phyloP scores from a whole-genome alignment of 2,329 filamentous ascomycete genomes.

The Ambrosiella beaveri region DNA sequence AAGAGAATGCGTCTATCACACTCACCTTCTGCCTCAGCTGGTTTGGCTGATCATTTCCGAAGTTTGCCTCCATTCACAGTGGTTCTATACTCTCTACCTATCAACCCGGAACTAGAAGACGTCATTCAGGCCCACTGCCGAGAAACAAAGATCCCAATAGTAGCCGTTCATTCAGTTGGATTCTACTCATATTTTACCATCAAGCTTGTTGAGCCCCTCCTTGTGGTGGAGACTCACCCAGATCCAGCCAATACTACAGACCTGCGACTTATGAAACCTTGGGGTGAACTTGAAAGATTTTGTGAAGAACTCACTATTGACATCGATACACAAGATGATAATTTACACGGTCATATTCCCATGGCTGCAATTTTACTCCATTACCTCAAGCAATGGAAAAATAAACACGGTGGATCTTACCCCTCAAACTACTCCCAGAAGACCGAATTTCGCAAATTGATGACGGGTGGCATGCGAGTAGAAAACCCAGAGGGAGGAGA shows the following conservation, averaged over 20 bases:
- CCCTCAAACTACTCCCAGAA: slow-evolving; percentile 75
- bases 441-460: slow-evolving; percentile 55
- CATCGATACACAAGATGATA: slow-evolving; percentile 52
- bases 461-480: slow-evolving; percentile 50
- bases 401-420: slow-evolving; percentile 44
- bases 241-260: slow-evolving; percentile 73
- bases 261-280: slow-evolving; percentile 66
- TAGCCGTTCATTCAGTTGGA: slow-evolving; percentile 75
- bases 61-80: slow-evolving; percentile 30
- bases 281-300: slow-evolving; percentile 62
- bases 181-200: slow-evolving; percentile 87
- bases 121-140: slow-evolving; percentile 30
- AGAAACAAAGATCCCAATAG: slow-evolving; percentile 49
- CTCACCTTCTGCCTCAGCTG: slow-evolving; percentile 15
- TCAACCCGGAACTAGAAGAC: slow-evolving; percentile 26
- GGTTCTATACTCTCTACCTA: slow-evolving; percentile 37
- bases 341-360: slow-evolving; percentile 82
- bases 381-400: slow-evolving; percentile 68
- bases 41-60: slow-evolving; percentile 24
- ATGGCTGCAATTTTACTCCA: slow-evolving; percentile 70
- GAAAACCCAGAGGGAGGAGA: slow-evolving; percentile 72
- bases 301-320: slow-evolving; percentile 47
- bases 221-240: slow-evolving; percentile 90
- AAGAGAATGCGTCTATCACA: slow-evolving; percentile 10
- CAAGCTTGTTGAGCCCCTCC: slow-evolving; percentile 59